Conservation (phyloP, 1,139 yeast species). For the Suhomyces coccinellae region DNA sequence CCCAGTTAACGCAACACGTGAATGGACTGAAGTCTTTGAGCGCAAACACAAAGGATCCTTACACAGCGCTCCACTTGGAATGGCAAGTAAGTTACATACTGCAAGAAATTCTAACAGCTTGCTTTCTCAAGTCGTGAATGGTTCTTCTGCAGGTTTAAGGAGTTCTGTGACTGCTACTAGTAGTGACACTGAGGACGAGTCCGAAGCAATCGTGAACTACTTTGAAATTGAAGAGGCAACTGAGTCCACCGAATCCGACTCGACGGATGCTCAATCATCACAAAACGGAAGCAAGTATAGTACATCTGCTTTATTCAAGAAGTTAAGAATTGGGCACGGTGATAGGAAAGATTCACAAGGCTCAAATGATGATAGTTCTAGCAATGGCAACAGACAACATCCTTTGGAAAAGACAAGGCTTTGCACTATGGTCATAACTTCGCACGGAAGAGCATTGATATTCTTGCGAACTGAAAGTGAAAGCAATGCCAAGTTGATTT, state of each 20-base stretch:
- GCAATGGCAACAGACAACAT: conserved; percentile 12
- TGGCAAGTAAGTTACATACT: conserved; percentile 26
- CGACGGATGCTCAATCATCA: conserved; percentile 4
- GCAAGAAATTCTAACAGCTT: conserved; percentile 21
- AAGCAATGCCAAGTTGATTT: conserved; percentile 39
- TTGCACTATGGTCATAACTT: conserved; percentile 54
- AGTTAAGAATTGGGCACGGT: conserved; percentile 20
- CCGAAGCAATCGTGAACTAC: conserved; percentile 32
- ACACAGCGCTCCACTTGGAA: conserved; percentile 61
- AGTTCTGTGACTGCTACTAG: conserved; percentile 16
- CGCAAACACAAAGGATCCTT: conserved; percentile 56
- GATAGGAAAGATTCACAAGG: conserved; percentile 15
- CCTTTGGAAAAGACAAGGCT: conserved; percentile 40
- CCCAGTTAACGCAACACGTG: conserved; percentile 38
- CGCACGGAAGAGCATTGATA: conserved; percentile 56
- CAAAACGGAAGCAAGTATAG: conserved; percentile 10
- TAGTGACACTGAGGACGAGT: conserved; percentile 24
- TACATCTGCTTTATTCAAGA: conserved; percentile 21
- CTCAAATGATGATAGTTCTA: conserved; percentile 4
- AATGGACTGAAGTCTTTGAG: conserved; percentile 52
- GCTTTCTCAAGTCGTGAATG: conserved; percentile 59
- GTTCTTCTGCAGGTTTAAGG: conserved; percentile 36
- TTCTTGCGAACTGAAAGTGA: conserved; percentile 41
- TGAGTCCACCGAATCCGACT: conserved; percentile 13
- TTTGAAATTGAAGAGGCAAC: conserved; percentile 24